Evolutionary conservation across 257 asterid species (phyloP).

Genomic region (Scutellaria minor): DNA sequence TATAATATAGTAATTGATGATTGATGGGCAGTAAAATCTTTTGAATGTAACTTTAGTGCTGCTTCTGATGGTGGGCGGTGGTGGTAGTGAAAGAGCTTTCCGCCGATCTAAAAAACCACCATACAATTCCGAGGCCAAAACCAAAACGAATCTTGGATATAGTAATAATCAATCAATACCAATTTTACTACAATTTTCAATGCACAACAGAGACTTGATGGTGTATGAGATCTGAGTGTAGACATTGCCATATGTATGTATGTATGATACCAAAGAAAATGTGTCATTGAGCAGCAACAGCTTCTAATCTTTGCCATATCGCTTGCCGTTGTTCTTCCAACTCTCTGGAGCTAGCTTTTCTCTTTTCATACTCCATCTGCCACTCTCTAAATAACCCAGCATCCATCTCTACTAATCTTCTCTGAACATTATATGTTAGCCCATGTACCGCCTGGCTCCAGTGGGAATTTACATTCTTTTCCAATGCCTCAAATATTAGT

Average conservation of each 20-base stretch:
- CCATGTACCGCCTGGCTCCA: constrained; percentile 89
- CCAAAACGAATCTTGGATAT: too few relatives aligned
- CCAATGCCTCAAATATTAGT: constrained; percentile 70
- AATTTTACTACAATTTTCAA: too few relatives aligned
- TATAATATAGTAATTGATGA: too few relatives aligned
- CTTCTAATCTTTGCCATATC: constrained; percentile 68
- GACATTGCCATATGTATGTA: too few relatives aligned
- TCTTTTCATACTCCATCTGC: constrained; percentile 61
- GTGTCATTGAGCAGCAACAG: too few relatives aligned
- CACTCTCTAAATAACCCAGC: constrained; percentile 69
- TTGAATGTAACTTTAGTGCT: neutral
- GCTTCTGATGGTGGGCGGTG: neutral
- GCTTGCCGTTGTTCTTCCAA: constrained; percentile 59
- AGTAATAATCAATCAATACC: too few relatives aligned
- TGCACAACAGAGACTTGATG: too few relatives aligned
- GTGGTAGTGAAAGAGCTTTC: too few relatives aligned
- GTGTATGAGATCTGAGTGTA: too few relatives aligned
- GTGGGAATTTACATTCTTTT: constrained; percentile 68
- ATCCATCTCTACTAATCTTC: constrained; percentile 79
- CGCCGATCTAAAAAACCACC: constrained; percentile 46
- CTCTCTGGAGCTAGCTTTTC: constrained; percentile 49
- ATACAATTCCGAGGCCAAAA: constrained; percentile 47
- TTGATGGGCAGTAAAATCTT: neutral
- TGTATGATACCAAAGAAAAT: too few relatives aligned
- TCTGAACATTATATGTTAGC: constrained; percentile 64